Base-by-base conservation (phyloP, 345 rosid genomes). In the Balakata baccata region DNA sequence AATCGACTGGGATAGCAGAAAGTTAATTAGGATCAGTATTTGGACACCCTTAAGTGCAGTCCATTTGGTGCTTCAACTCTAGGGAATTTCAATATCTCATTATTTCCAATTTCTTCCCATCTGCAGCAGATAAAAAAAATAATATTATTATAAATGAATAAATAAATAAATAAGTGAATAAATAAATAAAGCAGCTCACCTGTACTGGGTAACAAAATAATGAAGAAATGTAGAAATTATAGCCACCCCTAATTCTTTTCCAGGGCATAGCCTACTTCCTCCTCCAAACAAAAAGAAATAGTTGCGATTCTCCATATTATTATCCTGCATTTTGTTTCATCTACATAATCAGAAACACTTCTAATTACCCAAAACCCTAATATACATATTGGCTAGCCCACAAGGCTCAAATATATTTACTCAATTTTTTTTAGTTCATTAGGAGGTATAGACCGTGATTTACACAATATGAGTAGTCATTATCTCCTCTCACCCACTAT, bases 281-380 rank as follows among this genome's bases (percentile, higher is more conserved):
- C 77, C 87, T 63, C 87, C 87, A 81, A 84, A 84, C 14, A 81
- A 1, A 57, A 84, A 84, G 75, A 72, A 73, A 68, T 81, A 69
- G 64, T 74, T 79, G 63, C 75, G 75, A 46, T 77, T 66, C 57
- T 81, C 83, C 81, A 79, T 61, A 34, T 53, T 68, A n/a, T 76
- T 73, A 54, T 77, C 80, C 77, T 84, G 79, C n/a, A n/a, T n/a
- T n/a, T n/a, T n/a, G n/a, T 71, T 23, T 18, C 18, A 25, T 72
- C 51, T 7, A 1, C 38, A 10, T 11, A 11, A 52, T 22, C 10
- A 23, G 43, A 65, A 64, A 14, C 70, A 14, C 56, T 52, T 23
- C 62, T 59, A 69, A 2, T 34, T 47, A 11, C 7, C 3, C 3
- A 39, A 34, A 6, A 49, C 11, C 64, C 34, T 2, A 29, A 29